Base-by-base conservation (phyloP, 1,139 yeast species). In the Lodderomyces parapsilosis region DNA sequence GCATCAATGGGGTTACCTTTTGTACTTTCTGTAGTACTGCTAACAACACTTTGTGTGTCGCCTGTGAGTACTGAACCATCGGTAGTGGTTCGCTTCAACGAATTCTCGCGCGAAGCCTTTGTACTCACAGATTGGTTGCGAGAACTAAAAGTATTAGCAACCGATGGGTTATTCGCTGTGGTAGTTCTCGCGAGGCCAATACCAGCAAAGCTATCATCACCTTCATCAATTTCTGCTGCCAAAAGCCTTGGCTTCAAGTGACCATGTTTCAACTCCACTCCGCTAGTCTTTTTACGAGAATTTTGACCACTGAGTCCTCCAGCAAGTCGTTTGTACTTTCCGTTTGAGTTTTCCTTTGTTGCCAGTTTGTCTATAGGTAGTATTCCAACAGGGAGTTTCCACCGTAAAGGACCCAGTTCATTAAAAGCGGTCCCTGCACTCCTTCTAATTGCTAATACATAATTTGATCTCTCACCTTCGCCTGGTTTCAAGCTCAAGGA, bases 161-260 rank as follows among this genome's bases (percentile, higher is more conserved):
- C 18, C 11, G 40, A 19, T 11, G 39, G 24, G 14, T 22, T n/a
- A n/a, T n/a, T 33, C 3, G 27, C 14, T 23, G 39, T 36, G 2
- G 33, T 27, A 6, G 39, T 24, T 18, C 14, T 30, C n/a, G 33
- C 15, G 13, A 22, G 31, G 10, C 18, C 22, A 8, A 39, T 40
- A 6, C 46, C 39, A 8, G 44, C 36, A 24, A 42, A 36, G 4
- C 42, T 33, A 33, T 49, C 63, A 46, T 80, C 86, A 32, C 73
- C 79, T 46, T 85, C 90, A 49, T 83, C 93, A 24, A 86, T 83
- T 60, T 86, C 95, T 11, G 86, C 80, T 1, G 93, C 93, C 47
- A 86, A 67, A 59, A 86, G 71, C 44, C 90, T 74, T n/a, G 87
- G 88, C 43, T 81, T 78, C 51, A 85, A 70, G 56, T 81, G 88